phyloP scores from a whole-genome alignment of 208 protist genomes.

The Crithidia bombi region DNA sequence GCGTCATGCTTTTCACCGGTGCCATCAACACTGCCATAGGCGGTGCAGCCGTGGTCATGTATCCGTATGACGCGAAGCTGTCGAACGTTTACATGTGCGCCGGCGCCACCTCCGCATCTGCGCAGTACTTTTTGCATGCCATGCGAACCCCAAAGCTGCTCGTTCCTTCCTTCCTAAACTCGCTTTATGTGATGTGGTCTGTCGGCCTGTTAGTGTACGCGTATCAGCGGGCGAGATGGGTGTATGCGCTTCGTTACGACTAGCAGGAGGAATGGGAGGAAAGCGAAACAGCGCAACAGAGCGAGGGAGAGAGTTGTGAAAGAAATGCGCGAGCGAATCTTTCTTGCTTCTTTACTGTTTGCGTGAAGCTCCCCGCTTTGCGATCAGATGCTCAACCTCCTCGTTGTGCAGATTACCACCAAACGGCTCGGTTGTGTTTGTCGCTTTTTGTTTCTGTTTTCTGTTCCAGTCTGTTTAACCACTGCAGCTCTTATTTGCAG shows the following conservation, averaged over 20 bases:
- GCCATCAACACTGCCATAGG: slow-evolving; percentile 67
- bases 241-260: slow-evolving; percentile 66
- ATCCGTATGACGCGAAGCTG: slow-evolving; percentile 62
- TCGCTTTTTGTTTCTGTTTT: not conserved
- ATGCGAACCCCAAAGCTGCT: slow-evolving; percentile 58
- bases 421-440: no score
- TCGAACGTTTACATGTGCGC: slow-evolving; percentile 61
- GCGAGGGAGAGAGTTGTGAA: not conserved
- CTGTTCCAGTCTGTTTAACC: not conserved
- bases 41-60: slow-evolving; percentile 42
- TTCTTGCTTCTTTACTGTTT: not conserved
- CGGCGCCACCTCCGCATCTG: slow-evolving; percentile 53
- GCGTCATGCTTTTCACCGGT: slow-evolving; percentile 72
- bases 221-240: slow-evolving; percentile 54
- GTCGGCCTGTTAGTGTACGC: slow-evolving; percentile 63
- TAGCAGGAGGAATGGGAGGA: slow-evolving; percentile 10
- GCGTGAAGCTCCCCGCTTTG: no score
- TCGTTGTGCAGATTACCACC: not conserved
- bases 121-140: slow-evolving; percentile 71
- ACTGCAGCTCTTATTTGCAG: not conserved
- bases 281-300: not conserved
- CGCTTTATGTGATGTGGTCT: slow-evolving; percentile 54
- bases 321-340: not conserved
- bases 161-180: slow-evolving; percentile 37
- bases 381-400: no score